These are phyloP conservation scores for Spergularia marina DNA, from an alignment of 148 eudicot species.

Conservation along the genomic window DNA sequence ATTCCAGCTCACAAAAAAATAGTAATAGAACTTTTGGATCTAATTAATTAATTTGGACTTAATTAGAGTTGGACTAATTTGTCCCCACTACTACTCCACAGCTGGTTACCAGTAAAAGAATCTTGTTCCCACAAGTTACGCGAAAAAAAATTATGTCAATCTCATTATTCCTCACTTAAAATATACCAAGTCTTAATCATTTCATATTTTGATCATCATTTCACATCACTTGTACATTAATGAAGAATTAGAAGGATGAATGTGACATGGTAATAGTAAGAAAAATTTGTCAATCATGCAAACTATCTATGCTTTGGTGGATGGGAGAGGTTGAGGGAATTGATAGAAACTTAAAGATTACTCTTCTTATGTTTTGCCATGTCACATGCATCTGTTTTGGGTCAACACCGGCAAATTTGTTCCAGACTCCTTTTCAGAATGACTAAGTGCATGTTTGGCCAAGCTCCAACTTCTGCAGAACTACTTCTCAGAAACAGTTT, in stretches of 20 bases:
- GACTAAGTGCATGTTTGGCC: too few species aligned
- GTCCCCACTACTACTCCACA: constrained; percentile 52
- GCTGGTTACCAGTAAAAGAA: constrained; percentile 61
- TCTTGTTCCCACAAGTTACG: constrained; percentile 50
- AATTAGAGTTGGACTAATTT: constrained; percentile 7
- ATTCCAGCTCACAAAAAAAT: constrained; percentile 49
- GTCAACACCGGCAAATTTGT: too few species aligned
- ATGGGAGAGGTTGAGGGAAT: too few species aligned
- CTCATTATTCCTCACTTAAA: background rate
- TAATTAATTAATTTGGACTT: constrained; percentile 26
- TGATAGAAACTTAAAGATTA: too few species aligned
- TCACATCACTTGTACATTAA: constrained; percentile 8
- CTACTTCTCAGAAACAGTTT: too few species aligned
- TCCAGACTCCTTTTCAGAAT: too few species aligned
- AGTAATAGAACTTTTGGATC: constrained; percentile 2
- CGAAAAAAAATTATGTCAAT: constrained; percentile 17
- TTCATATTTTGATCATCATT: background rate
- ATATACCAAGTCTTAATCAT: background rate
- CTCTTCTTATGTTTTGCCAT: too few species aligned
- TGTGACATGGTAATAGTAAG: too few species aligned
- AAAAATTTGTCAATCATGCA: too few species aligned
- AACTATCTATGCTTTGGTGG: too few species aligned
- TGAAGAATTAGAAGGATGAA: background rate
- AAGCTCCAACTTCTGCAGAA: too few species aligned
- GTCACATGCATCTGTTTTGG: too few species aligned